Evolutionary conservation across 164 flowering plant genomes (phyloP), one percentile per base, ranked within the genome.

Genomic region (Cinnamomum micranthum): DNA sequence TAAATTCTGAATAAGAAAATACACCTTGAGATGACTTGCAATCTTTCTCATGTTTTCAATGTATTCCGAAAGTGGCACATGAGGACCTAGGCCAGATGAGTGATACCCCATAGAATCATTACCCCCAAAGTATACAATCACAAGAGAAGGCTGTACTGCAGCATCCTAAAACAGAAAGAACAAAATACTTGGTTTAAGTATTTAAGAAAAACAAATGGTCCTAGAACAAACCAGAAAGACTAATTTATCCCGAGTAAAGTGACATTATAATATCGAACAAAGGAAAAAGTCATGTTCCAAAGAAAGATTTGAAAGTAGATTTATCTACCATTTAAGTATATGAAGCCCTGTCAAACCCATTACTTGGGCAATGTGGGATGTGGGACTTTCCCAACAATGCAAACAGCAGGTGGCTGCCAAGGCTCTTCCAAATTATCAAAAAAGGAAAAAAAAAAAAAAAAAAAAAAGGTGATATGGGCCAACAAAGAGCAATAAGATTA

Each of bases 61-160:
- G 73, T 90, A 95, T 71, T 93, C 97, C 52, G 82, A 73, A 59
- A 95, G 97, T 10, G 99, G 98, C 12, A 95, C 98, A 84, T 95
- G 99, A 75, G 97, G 97, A 28, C 98, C 98, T 14, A 90, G 78
- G 83, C 97, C 98, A 77, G 95, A 90, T 47, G 96, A 75, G 68
- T 92, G 97, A 79, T 90, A 84, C 50, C 91, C 92, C 91, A 90
- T 88, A 17, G 99, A 90, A 84, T 95, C 99, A 83, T 95, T 95
- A 28, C 99, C 99, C 33, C 99, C 99, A 83, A 95, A 93, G 79
- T 93, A 95, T 35, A 90, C 93, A 51, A 95, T 87, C 60, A 95
- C 90, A 80, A 95, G 79, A 60, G 89, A 81, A 71, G 99, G 99
- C 74, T 93, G 97, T 71, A 81, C 73, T 23, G 85, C 79, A 51